Conservation (phyloP, 2,329 filamentous ascomycete species). For the Colletotrichum tofieldiae region DNA sequence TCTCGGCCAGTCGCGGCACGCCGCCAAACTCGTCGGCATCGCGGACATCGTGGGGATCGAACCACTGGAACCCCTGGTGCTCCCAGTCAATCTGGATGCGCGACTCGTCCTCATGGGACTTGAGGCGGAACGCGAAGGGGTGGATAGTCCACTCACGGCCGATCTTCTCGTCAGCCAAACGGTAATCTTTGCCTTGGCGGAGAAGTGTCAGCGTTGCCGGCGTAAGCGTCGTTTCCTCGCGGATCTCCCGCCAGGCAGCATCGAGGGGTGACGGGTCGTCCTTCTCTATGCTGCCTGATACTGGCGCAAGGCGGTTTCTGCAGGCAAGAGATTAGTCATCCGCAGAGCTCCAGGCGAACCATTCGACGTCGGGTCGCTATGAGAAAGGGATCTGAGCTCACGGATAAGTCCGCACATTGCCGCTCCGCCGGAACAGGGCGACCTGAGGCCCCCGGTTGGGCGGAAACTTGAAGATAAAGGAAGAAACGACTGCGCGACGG, state of each 20-base stretch:
- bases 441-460: constrained; percentile 61
- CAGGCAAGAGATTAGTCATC: background rate
- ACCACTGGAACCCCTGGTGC: constrained; percentile 72
- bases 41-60: constrained; percentile 65
- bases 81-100: constrained; percentile 74
- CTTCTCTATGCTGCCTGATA: constrained; percentile 73
- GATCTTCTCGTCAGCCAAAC: constrained; percentile 67
- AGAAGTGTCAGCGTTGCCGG: constrained; percentile 63
- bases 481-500: constrained; percentile 61
- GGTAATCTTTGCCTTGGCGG: constrained; percentile 72
- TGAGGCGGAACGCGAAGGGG: constrained; percentile 73
- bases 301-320: constrained; percentile 72
- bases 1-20: constrained; percentile 72
- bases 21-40: constrained; percentile 63
- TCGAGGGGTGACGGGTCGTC: constrained; percentile 66
- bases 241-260: constrained; percentile 74
- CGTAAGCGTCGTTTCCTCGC: constrained; percentile 73
- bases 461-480: constrained; percentile 66
- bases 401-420: constrained; percentile 73
- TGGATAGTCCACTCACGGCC: constrained; percentile 74
- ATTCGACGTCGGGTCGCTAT: background rate
- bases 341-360: constrained; percentile 6
- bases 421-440: constrained; percentile 75
- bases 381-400: constrained; percentile 51
- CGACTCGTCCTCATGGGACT: constrained; percentile 56